Percentiles rank a stretch among this genome's conserved stretches.
These are phyloP conservation scores for Phytophthora aleatoria DNA, from an alignment of 352 stramenopile genomes.

Conservation along the genomic window DNA sequence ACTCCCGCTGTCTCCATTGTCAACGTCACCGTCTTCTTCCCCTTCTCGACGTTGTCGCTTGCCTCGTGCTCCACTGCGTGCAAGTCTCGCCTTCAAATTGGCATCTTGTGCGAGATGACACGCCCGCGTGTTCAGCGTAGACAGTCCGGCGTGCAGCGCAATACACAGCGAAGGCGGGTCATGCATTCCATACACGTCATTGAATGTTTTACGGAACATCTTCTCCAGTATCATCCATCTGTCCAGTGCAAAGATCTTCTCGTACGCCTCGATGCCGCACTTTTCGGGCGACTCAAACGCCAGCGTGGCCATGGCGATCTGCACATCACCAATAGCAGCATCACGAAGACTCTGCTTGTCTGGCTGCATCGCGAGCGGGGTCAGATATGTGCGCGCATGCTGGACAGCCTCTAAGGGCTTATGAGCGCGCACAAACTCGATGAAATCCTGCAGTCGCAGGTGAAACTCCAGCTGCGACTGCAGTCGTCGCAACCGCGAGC, in stretches of 20 bases:
- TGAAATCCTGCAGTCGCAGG: slow-evolving; percentile 74
- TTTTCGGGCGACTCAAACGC: slow-evolving; percentile 65
- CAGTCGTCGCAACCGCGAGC: slow-evolving; percentile 67
- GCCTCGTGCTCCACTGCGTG: slow-evolving; percentile 16
- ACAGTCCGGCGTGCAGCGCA: slow-evolving; percentile 67
- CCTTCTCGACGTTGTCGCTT: slow-evolving; percentile 29
- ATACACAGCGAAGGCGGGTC: slow-evolving; percentile 69
- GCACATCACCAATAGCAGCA: slow-evolving; percentile 64
- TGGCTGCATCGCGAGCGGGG: slow-evolving; percentile 66
- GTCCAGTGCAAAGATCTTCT: slow-evolving; percentile 64
- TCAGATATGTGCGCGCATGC: slow-evolving; percentile 67
- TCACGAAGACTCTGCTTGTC: slow-evolving; percentile 58
- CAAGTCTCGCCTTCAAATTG: slow-evolving; percentile 45
- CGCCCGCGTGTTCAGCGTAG: slow-evolving; percentile 74
- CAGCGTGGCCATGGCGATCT: slow-evolving; percentile 78
- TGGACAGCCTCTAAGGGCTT: slow-evolving; percentile 76
- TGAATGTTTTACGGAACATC: slow-evolving; percentile 69
- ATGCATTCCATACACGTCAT: slow-evolving; percentile 71
- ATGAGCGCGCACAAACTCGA: slow-evolving; percentile 76
- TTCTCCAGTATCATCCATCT: slow-evolving; percentile 62
- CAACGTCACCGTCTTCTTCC: slow-evolving; percentile 21
- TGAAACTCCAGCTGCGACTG: slow-evolving; percentile 78
- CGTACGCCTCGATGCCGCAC: slow-evolving; percentile 67
- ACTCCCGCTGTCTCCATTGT: slow-evolving; percentile 19
- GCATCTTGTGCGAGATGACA: slow-evolving; percentile 60